phyloP scores from a whole-genome alignment of 83 land plant species.

The Thuja plicata region DNA sequence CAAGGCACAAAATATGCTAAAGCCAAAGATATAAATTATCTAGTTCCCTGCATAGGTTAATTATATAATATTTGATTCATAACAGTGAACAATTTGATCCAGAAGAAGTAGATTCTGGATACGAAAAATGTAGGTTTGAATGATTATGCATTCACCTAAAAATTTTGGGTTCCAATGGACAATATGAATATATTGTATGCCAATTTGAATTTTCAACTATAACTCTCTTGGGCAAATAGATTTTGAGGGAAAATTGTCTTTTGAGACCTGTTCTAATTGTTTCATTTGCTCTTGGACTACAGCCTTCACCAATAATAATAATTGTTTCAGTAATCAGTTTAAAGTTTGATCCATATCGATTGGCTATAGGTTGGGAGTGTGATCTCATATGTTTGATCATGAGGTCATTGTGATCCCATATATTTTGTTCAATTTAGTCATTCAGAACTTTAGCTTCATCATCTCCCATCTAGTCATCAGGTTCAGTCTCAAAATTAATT shows the following conservation, averaged over 20 bases:
- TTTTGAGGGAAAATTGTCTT: background rate
- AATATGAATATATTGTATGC: background rate
- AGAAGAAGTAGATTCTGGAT: background rate
- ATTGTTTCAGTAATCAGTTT: background rate
- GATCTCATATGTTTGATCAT: background rate
- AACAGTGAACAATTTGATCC: background rate
- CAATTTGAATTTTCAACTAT: background rate
- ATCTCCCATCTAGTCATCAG: no score
- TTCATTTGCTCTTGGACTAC: background rate
- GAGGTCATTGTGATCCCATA: background rate
- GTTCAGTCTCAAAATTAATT: no score
- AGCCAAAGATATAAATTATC: background rate
- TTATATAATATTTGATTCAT: background rate
- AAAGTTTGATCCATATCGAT: background rate
- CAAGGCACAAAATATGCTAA: background rate
- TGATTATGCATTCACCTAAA: background rate
- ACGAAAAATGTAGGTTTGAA: background rate
- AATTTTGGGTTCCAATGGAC: background rate
- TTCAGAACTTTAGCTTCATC: no score
- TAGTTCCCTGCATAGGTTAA: background rate
- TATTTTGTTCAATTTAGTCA: no score
- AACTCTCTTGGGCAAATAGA: background rate
- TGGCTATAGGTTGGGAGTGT: background rate
- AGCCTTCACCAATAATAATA: background rate
- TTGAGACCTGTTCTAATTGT: background rate